Conservation (phyloP, 2,329 filamentous ascomycete genomes). For the Hypoxylon sp. region DNA sequence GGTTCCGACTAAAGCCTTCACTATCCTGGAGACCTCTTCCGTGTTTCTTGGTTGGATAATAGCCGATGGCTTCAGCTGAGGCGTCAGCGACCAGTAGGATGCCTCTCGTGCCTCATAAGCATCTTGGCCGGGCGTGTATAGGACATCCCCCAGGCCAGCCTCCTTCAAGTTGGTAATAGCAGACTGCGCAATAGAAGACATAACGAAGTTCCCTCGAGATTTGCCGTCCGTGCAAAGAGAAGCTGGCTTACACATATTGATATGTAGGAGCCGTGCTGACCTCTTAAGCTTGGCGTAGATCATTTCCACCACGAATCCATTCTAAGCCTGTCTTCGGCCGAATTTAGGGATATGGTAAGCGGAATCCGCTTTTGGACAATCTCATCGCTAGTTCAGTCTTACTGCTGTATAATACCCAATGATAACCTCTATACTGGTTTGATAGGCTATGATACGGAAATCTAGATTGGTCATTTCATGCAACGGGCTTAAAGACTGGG, state of each 20-base stretch:
- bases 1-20: constrained; percentile 35
- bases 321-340: constrained; percentile 14
- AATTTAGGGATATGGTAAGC: not conserved
- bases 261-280: not conserved
- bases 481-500: too few relatives aligned
- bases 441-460: too few relatives aligned
- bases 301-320: not conserved
- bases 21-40: constrained; percentile 41
- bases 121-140: not conserved
- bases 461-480: too few relatives aligned
- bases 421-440: not conserved
- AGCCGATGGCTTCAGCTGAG: constrained; percentile 36
- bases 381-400: too few relatives aligned
- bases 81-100: constrained; percentile 43
- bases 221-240: not conserved
- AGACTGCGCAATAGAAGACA: constrained; percentile 18
- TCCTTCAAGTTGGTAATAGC: constrained; percentile 21
- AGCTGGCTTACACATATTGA: not conserved
- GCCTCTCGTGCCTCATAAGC: constrained; percentile 29
- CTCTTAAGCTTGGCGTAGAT: not conserved
- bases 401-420: not conserved
- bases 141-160: constrained; percentile 18
- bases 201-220: not conserved
- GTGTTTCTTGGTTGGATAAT: constrained; percentile 45
- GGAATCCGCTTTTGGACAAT: not conserved